Evolutionary conservation across 345 rosid species (phyloP), one percentile per base, ranked within the genome.

Genomic region (Jatropha curcas): DNA sequence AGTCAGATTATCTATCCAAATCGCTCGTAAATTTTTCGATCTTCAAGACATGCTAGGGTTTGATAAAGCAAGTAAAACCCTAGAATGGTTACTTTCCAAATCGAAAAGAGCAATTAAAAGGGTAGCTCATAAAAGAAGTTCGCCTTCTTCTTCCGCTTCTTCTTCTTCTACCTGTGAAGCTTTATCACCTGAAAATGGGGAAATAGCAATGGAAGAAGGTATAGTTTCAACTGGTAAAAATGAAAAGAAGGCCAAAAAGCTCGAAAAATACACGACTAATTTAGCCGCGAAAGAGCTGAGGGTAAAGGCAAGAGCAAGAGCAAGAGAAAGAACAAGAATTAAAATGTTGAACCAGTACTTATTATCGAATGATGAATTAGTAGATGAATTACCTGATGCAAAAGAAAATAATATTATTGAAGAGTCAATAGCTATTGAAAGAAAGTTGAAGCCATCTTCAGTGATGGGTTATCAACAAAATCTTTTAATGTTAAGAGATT

Each of bases 21-120:
- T 87, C 52, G 79, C 98, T 60, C 85, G 94, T 27, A 81, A 85
- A 72, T 93, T 93, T 86, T 93, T 93, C 41, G 93, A 85, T 79
- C 96, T 92, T 33, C 98, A 92, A 67, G 98, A 92, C 76, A 79
- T 79, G 89, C 77, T 92, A 82, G 93, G 98, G 65, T 90, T 86
- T 76, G 93, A 90, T 71, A 90, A 85, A 85, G 91, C 94, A 2
- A 90, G 94, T 81, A 82, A 90, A 72, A 92, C 96, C 78, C 86
- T 92, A 24, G 98, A 86, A 34, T 93, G 98, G 98, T 77, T 93
- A 20, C 86, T 93, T 24, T 74, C 55, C 10, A 86, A 86, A 63
- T 89, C 97, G 9, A 83, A 67, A 56, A 81, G 70, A n/a, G 86
- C 91, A 76, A 94, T 94, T 52, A 67, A 71, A 51, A 87, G 85